Base-by-base conservation (phyloP, 139 green algal genomes). In the Pleodorina starrii region DNA sequence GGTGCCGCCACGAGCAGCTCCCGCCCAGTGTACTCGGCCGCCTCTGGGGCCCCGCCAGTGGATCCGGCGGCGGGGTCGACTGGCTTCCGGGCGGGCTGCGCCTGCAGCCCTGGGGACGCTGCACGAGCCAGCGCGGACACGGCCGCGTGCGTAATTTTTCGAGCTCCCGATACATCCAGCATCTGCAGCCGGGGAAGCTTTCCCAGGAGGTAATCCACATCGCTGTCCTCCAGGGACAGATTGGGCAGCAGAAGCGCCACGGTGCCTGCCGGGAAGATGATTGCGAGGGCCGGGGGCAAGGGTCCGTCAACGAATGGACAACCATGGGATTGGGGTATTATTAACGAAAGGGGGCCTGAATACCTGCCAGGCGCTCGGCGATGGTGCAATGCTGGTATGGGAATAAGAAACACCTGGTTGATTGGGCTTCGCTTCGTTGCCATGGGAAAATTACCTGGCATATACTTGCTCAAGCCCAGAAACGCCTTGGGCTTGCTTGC, bases 161-260 rank as follows among this genome's bases (percentile, higher is more conserved):
- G 90, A 75, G 92, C 94, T 16, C 93, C 87, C 10, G 86, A 77
- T 19, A 97, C 88, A 69, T 93, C 81, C 29, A 97, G 85, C 2
- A 79, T 27, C 7, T 69, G 40, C 27, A 97, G 85, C 10, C 51
- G 35, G 0, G 82, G 84, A 25, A 97, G 84, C 9, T 42, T 36
- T 0, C 2, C 2, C 5, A 90, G 35, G 6, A 91, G 35, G 5
- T 40, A 4, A 21, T 35, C 32, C 19, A 96, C 35, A 40, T 96
- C 93, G 16, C 2, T 35, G 48, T 96, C 89, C 84, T 94, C 92
- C 29, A 97, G 44, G 1, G 91, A 83, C 16, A 78, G 46, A 50
- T 86, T 85, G 0, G 85, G 85, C 23, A 97, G 74, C 81, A 94
- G 85, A 40, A 96, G 88, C 42, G 75, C 74, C 2, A 60, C 35